A percentile compares a stretch with the other conserved stretches of the same genome.
Evolutionary conservation across 192 early-diverging fungal genomes (phyloP).

Genomic region (Nowakowskiella sp.): DNA sequence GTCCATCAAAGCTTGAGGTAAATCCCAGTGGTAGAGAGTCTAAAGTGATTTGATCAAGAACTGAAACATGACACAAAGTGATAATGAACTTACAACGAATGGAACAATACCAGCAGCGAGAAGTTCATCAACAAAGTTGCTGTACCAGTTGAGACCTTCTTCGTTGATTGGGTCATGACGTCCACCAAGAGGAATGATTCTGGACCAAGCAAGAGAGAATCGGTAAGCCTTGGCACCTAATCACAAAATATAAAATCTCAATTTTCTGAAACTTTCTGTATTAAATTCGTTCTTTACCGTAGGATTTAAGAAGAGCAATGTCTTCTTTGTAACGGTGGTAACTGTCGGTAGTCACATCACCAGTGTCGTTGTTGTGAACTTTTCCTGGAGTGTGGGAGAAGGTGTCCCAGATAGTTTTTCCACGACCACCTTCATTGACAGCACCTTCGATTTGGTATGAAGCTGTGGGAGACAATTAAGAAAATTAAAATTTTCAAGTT

Average conservation of each 20-base stretch:
- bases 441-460: conserved; percentile 39
- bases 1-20: conserved; percentile 28
- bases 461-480: conserved; percentile 19
- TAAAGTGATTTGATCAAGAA: too few species aligned
- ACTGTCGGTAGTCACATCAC: conserved; percentile 26
- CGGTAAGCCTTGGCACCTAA: conserved; percentile 27
- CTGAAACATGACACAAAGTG: too few species aligned
- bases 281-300: background rate
- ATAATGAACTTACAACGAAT: too few species aligned
- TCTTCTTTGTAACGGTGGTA: conserved; percentile 30
- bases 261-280: background rate
- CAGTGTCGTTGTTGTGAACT: conserved; percentile 14
- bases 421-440: conserved; percentile 33
- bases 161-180: conserved; percentile 21
- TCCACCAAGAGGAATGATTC: conserved; percentile 31
- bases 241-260: too few species aligned
- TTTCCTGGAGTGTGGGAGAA: conserved; percentile 22
- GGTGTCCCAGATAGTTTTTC: conserved; percentile 34
- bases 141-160: conserved; percentile 32
- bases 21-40: conserved; percentile 39
- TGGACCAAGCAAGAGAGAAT: conserved; percentile 38
- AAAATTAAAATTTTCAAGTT: too few species aligned
- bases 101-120: conserved; percentile 25
- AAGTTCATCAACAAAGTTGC: conserved; percentile 31
- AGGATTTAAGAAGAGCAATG: conserved; percentile 19